Percentiles rank a stretch among this genome's conserved stretches.
Conservation (phyloP, 192 early-diverging fungal genomes). For the Coemansia sp. region DNA sequence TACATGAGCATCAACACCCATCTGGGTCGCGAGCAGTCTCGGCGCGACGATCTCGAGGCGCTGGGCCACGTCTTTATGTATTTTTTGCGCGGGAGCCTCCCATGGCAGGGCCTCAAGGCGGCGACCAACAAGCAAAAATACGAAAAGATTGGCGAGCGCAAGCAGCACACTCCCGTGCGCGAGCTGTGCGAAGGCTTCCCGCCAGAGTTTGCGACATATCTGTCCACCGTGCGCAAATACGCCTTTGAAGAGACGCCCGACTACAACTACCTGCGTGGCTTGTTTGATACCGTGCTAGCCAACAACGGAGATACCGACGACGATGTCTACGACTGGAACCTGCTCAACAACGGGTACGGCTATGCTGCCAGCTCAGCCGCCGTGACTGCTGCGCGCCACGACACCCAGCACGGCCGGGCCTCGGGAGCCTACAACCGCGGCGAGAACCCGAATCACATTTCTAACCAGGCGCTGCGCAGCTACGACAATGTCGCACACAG, state of each 20-base stretch:
- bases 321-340: slow-evolving; percentile 90
- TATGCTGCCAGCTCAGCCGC: slow-evolving; percentile 9
- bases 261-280: slow-evolving; percentile 81
- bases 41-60: slow-evolving; percentile 89
- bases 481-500: slow-evolving; percentile 25
- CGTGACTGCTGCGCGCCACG: slow-evolving; percentile 15
- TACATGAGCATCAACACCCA: slow-evolving; percentile 92
- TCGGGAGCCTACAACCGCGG: slow-evolving; percentile 46
- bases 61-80: slow-evolving; percentile 90
- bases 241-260: slow-evolving; percentile 92
- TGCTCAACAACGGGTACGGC: slow-evolving; percentile 25
- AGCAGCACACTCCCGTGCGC: slow-evolving; percentile 82
- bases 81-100: slow-evolving; percentile 84
- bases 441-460: slow-evolving; percentile 42
- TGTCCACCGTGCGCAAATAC: slow-evolving; percentile 80
- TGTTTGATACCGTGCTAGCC: slow-evolving; percentile 82
- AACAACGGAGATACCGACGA: slow-evolving; percentile 81
- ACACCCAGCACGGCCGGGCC: slow-evolving; percentile 6
- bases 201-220: slow-evolving; percentile 81
- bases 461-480: slow-evolving; percentile 30
- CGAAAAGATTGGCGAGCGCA: slow-evolving; percentile 91
- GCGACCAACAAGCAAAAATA: slow-evolving; percentile 92
- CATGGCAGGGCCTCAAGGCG: slow-evolving; percentile 92
- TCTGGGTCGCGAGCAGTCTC: slow-evolving; percentile 80
- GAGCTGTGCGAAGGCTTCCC: slow-evolving; percentile 81